phyloP scores from a whole-genome alignment of 306 rosid species.

The Crataegus laevigata region DNA sequence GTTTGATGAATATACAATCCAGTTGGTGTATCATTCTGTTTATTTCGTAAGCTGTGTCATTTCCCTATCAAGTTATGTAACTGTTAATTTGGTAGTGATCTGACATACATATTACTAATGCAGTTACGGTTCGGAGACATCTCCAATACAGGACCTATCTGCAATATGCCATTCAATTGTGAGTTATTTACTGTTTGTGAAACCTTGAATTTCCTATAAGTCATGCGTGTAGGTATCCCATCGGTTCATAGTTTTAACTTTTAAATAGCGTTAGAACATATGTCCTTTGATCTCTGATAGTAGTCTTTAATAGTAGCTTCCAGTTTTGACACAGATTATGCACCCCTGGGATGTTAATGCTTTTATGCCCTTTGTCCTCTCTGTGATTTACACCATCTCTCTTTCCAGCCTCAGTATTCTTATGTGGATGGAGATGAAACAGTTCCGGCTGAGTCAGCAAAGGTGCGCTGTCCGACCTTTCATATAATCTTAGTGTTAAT shows the following conservation, averaged over 20 bases:
- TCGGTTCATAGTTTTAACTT: neutral
- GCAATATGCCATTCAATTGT: conserved; percentile 77
- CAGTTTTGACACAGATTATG: neutral
- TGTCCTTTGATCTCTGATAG: neutral
- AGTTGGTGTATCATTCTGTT: neutral
- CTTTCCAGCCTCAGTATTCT: conserved; percentile 70
- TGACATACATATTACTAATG: conserved; percentile 29
- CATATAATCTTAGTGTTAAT: neutral
- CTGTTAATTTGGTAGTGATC: conserved; percentile 3
- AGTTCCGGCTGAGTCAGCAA: conserved; percentile 86
- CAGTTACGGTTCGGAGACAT: conserved; percentile 79
- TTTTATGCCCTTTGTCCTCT: neutral
- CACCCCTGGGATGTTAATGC: neutral
- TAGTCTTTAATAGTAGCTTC: neutral
- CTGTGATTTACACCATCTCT: conserved; percentile 9
- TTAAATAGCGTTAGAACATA: neutral
- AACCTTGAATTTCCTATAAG: neutral
- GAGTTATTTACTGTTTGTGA: conserved; percentile 26
- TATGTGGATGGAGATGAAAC: conserved; percentile 88
- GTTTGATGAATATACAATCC: neutral
- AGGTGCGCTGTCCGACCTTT: conserved; percentile 40
- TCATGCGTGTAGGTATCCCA: neutral
- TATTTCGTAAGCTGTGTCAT: neutral
- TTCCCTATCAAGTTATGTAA: neutral
- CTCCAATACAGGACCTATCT: conserved; percentile 74